Evolutionary conservation across 2,329 filamentous ascomycete species (phyloP), one percentile per base, ranked within the genome.

Genomic region (Magnaporthiopsis incrustans): DNA sequence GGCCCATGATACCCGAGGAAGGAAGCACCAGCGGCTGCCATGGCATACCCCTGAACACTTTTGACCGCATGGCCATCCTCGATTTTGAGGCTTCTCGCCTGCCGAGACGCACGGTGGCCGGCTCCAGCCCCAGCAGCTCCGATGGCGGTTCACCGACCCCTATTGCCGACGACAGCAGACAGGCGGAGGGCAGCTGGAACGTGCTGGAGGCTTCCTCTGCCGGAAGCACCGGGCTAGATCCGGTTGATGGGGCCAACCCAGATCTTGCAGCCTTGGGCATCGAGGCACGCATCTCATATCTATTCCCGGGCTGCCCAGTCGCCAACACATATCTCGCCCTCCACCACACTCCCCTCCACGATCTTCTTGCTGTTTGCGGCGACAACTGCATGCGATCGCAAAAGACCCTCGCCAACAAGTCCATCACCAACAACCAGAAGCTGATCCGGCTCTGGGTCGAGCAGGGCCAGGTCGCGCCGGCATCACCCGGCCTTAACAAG

Each of bases 271-370:
- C 26, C 26, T 25, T 59, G 18, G 53, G 53, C 33, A 58, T 63
- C 25, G 66, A 66, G 38, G 64, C 67, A 22, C 57, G 65, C 38
- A 59, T 68, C 30, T 33, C 61, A n/a, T 44, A 65, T 72, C 67
- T 83, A 25, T 86, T 85, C 69, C 71, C 77, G 1, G 69, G 68
- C 61, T 80, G 77, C 15, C 74, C 78, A 18, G 72, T 79, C 25
- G 81, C 79, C 60, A 81, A 82, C 70, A 81, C 82, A 0, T 86
- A 85, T 70, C 73, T 86, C 25, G 83, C 85, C 1, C 74, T 87
- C 1, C 78, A 85, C 67, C 76, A 84, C 69, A 85, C 84, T 0
- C 85, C 84, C n/a, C 78, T 87, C 5, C 79, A 81, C 66, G 79
- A 81, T 67, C 77, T 87, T 0, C 77, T 87, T 25, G 82, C 83